Evolutionary conservation across 768 basidiomycete genomes (phyloP).

Genomic region (Mycena albidolilacea): DNA sequence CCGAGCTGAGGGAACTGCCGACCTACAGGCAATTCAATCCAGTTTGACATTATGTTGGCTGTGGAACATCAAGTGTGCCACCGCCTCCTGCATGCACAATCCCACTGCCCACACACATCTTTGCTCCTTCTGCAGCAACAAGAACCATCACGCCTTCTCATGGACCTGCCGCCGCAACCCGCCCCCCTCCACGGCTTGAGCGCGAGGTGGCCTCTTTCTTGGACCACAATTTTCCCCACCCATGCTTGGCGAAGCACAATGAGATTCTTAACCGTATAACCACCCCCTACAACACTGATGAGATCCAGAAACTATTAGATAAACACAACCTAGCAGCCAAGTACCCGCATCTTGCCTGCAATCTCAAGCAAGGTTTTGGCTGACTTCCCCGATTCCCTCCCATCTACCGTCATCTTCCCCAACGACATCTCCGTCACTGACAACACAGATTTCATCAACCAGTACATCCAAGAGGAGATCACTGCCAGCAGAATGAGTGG

Average conservation of each 20-base stretch:
- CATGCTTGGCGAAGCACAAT: background rate
- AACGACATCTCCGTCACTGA: constrained; percentile 42
- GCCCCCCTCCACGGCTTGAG: background rate
- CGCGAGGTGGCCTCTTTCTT: background rate
- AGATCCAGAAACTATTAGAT: constrained; percentile 30
- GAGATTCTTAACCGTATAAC: constrained; percentile 27
- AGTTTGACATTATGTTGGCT: constrained; percentile 19
- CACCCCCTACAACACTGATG: constrained; percentile 38
- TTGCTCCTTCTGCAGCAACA: constrained; percentile 26
- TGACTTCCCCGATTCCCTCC: constrained; percentile 39
- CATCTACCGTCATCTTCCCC: constrained; percentile 40
- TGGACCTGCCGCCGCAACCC: constrained; percentile 13
- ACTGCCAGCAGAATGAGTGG: constrained; percentile 39
- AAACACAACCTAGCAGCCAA: constrained; percentile 19
- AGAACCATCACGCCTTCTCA: constrained; percentile 13
- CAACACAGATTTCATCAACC: constrained; percentile 24
- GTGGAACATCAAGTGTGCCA: constrained; percentile 26
- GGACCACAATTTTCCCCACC: background rate
- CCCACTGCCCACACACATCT: constrained; percentile 5
- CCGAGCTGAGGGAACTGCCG: background rate
- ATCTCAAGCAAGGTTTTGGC: constrained; percentile 28
- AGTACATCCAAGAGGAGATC: constrained; percentile 41
- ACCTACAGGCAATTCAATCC: constrained; percentile 7
- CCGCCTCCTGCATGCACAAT: constrained; percentile 1
- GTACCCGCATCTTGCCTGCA: background rate